These are phyloP conservation scores for Erysiphe neolycopersici DNA, from an alignment of 2,329 filamentous ascomycete genomes.

Conservation along the genomic window DNA sequence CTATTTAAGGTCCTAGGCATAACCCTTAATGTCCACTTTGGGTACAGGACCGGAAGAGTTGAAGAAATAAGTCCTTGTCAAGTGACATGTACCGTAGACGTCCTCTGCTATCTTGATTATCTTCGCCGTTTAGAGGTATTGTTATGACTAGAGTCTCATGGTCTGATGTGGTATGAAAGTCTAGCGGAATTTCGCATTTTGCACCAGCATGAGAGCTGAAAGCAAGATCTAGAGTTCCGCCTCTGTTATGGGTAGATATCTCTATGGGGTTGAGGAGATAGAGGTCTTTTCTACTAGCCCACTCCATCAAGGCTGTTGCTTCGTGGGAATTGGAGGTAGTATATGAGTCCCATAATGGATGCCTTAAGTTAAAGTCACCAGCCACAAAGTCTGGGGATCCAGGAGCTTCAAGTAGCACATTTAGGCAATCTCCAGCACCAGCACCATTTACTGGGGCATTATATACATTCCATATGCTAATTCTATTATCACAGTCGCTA, in stretches of 20 bases:
- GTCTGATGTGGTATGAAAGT: not conserved
- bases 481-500: not conserved
- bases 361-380: not conserved
- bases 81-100: not conserved
- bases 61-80: too few species aligned
- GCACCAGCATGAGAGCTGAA: not conserved
- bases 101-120: not conserved
- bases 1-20: too few species aligned
- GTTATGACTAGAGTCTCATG: not conserved
- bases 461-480: not conserved
- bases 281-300: not conserved
- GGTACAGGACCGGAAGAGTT: too few species aligned
- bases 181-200: conserved; percentile 1
- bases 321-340: not conserved
- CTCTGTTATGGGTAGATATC: too few species aligned
- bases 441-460: not conserved
- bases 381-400: not conserved
- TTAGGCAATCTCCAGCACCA: not conserved
- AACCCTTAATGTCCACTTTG: too few species aligned
- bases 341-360: not conserved
- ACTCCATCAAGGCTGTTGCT: not conserved
- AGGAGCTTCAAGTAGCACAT: not conserved
- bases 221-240: not conserved
- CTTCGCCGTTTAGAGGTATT: not conserved
- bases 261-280: not conserved